Evolutionary conservation across 2,329 filamentous ascomycete genomes (phyloP).

Genomic region (Aspergillus bombycis): DNA sequence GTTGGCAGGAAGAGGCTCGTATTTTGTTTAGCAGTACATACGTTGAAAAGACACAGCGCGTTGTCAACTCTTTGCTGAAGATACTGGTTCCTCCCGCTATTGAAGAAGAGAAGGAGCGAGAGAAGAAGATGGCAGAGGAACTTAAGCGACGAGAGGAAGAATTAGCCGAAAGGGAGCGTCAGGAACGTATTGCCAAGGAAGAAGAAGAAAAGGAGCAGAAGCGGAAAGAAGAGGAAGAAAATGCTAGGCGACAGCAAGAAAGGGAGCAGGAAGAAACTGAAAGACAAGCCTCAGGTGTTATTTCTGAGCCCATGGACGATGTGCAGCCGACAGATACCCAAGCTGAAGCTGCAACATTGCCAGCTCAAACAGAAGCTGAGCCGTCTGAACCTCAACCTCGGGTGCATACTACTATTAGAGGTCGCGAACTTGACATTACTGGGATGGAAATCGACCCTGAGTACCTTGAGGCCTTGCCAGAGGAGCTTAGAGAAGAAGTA

Average conservation of each 20-base stretch:
- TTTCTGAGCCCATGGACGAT: constrained; percentile 71
- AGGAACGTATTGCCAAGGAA: constrained; percentile 68
- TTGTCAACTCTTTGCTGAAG: constrained; percentile 71
- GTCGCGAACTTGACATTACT: constrained; percentile 88
- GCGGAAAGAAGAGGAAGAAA: constrained; percentile 69
- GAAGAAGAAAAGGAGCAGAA: constrained; percentile 73
- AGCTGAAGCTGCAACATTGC: constrained; percentile 34
- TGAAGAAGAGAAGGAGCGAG: constrained; percentile 73
- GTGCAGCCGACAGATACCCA: constrained; percentile 60
- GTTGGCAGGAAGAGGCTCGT: constrained; percentile 88
- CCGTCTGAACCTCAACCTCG: constrained; percentile 58
- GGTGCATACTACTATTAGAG: constrained; percentile 80
- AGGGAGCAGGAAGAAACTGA: constrained; percentile 65
- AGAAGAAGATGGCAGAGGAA: constrained; percentile 61
- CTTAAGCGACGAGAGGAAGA: constrained; percentile 63
- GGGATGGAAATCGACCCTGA: constrained; percentile 91
- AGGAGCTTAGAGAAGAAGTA: constrained; percentile 94
- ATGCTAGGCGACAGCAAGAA: constrained; percentile 63
- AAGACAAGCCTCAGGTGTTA: constrained; percentile 47
- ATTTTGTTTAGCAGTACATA: constrained; percentile 76
- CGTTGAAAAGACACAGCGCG: constrained; percentile 68
- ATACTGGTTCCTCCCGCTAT: constrained; percentile 82
- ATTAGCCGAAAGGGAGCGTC: constrained; percentile 62
- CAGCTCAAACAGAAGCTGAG: constrained; percentile 48
- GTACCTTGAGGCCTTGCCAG: constrained; percentile 94